These are phyloP conservation scores for Besnoitia besnoiti DNA, from an alignment of 169 alveolate species.

Conservation along the genomic window DNA sequence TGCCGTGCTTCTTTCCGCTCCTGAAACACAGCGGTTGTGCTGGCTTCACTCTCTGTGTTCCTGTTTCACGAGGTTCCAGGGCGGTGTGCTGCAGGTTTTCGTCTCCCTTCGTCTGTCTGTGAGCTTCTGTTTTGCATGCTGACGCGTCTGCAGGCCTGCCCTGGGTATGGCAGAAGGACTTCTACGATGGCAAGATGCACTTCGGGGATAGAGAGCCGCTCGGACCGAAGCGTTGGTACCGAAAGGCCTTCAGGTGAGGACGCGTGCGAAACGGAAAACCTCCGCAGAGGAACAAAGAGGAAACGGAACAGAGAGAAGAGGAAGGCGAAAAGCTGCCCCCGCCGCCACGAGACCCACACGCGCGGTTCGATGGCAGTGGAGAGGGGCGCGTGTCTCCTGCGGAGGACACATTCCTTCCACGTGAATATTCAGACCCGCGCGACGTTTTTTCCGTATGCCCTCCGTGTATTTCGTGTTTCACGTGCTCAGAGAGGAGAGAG, in stretches of 20 bases:
- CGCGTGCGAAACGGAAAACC: not conserved
- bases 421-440: too few species aligned
- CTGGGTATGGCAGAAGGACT: conserved; percentile 86
- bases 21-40: too few species aligned
- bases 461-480: not conserved
- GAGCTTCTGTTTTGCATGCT: not conserved
- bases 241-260: conserved; percentile 75
- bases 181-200: conserved; percentile 81
- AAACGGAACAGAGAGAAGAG: not conserved
- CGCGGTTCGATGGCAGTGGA: too few species aligned
- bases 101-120: not conserved
- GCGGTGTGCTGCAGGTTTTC: not conserved
- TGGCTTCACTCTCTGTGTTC: too few species aligned
- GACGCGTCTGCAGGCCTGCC: conserved; percentile 77
- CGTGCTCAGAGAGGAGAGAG: conserved; percentile 58
- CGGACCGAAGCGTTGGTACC: conserved; percentile 85
- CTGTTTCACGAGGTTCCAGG: too few species aligned
- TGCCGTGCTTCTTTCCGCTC: not conserved
- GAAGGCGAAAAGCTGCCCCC: too few species aligned
- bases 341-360: too few species aligned
- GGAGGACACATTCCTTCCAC: too few species aligned
- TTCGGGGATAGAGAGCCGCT: conserved; percentile 83
- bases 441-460: not conserved
- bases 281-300: not conserved
- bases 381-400: too few species aligned